phyloP scores from a whole-genome alignment of 1,139 yeast species.

The Kazachstania sp. region DNA sequence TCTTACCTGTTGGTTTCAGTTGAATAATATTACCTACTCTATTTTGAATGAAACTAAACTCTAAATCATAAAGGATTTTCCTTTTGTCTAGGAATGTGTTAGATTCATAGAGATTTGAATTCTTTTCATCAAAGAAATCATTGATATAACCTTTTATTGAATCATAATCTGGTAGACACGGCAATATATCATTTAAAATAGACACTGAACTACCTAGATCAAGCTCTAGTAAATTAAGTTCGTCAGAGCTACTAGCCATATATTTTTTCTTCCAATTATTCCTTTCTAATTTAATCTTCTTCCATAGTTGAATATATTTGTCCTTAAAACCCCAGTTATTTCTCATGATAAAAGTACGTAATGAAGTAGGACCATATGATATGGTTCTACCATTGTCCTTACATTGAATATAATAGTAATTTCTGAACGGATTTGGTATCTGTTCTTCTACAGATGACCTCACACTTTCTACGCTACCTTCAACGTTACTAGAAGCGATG shows the following conservation, averaged over 20 bases:
- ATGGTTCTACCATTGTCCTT: conserved; percentile 14
- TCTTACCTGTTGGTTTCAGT: conserved; percentile 12
- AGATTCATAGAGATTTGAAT: conserved; percentile 13
- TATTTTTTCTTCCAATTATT: conserved; percentile 16
- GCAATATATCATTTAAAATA: conserved; percentile 13
- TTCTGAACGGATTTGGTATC: conserved; percentile 14
- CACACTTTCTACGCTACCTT: neutral
- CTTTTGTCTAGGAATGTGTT: conserved; percentile 18
- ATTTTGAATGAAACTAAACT: conserved; percentile 13
- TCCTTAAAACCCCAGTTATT: conserved; percentile 16
- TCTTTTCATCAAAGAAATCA: conserved; percentile 14
- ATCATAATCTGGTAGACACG: conserved; percentile 19
- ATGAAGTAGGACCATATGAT: conserved; percentile 25
- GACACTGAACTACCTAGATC: neutral
- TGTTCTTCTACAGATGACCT: neutral
- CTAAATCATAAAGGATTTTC: conserved; percentile 19
- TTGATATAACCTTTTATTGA: conserved; percentile 10
- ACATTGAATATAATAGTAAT: conserved; percentile 11
- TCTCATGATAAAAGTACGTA: conserved; percentile 14
- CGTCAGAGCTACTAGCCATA: neutral
- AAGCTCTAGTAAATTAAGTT: neutral
- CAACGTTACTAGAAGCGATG: neutral
- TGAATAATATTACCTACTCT: conserved; percentile 4
- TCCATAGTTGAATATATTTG: conserved; percentile 21
- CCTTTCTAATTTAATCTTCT: conserved; percentile 18